phyloP scores from a whole-genome alignment of 257 asterid genomes.

The Scutellaria baicalensis region DNA sequence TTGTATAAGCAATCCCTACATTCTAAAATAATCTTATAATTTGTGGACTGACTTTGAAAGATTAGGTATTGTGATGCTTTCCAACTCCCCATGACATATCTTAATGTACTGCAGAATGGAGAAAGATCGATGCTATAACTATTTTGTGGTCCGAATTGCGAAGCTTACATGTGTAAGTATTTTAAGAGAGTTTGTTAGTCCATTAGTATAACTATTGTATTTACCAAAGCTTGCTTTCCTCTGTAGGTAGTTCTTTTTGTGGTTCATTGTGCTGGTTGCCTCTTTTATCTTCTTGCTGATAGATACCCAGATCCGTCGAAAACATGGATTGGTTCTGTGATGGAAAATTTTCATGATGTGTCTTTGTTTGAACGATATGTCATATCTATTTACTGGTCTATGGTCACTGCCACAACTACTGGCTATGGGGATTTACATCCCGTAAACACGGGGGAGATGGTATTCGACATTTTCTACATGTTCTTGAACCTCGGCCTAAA shows the following conservation, averaged over 20 bases:
- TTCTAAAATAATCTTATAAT: background rate
- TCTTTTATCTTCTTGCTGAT: constrained; percentile 53
- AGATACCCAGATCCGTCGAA: constrained; percentile 26
- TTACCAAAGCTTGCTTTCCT: constrained; percentile 9
- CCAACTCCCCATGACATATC: background rate
- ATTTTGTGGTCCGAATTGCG: constrained; percentile 49
- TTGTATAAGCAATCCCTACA: too few species aligned
- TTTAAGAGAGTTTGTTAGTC: background rate
- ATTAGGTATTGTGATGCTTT: background rate
- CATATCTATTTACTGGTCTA: constrained; percentile 61
- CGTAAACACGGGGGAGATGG: constrained; percentile 47
- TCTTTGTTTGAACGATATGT: constrained; percentile 40
- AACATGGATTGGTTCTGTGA: constrained; percentile 47
- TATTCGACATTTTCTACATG: constrained; percentile 51
- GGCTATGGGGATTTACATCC: constrained; percentile 84
- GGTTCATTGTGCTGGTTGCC: constrained; percentile 61
- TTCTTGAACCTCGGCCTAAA: constrained; percentile 63
- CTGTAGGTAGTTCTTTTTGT: constrained; percentile 65
- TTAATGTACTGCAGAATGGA: constrained; percentile 47
- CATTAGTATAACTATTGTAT: background rate
- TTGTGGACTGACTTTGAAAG: background rate
- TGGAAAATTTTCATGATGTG: constrained; percentile 14
- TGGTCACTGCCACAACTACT: constrained; percentile 52
- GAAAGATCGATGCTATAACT: constrained; percentile 61
- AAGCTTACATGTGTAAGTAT: constrained; percentile 64